Evolutionary conservation across 2,329 filamentous ascomycete species (phyloP).

Genomic region (Endoconidiophora polonica): DNA sequence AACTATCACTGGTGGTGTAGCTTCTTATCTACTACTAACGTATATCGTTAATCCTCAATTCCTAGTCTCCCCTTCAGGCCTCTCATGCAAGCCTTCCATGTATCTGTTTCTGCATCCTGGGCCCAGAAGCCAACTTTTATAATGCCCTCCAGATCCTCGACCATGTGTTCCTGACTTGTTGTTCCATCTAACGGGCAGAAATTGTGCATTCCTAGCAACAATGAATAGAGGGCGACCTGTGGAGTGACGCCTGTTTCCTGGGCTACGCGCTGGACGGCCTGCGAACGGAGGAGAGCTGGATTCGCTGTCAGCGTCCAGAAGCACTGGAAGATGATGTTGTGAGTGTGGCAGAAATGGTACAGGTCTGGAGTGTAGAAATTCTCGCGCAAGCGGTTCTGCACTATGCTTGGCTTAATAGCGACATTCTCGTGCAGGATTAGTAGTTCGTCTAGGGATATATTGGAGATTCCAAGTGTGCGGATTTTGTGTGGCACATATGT

Average conservation of each 20-base stretch:
- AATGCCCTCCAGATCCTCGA: slow-evolving; percentile 29
- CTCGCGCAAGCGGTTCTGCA: slow-evolving; percentile 44
- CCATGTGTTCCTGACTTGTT: slow-evolving; percentile 30
- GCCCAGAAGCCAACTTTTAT: slow-evolving; percentile 27
- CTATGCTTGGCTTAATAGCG: slow-evolving; percentile 33
- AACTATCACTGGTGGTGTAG: too few relatives aligned
- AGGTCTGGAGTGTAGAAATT: slow-evolving; percentile 23
- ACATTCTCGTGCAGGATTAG: slow-evolving; percentile 31
- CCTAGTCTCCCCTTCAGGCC: slow-evolving; percentile 26
- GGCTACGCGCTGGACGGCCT: slow-evolving; percentile 26
- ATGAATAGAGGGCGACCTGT: slow-evolving; percentile 29
- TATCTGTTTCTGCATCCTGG: slow-evolving; percentile 24
- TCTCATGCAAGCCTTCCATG: slow-evolving; percentile 32
- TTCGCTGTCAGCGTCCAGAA: slow-evolving; percentile 40
- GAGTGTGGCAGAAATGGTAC: slow-evolving; percentile 31
- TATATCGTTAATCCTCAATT: not conserved
- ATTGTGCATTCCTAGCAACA: slow-evolving; percentile 30
- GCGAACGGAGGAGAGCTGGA: slow-evolving; percentile 21
- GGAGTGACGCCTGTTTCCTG: slow-evolving; percentile 30
- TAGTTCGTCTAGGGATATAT: slow-evolving; percentile 44
- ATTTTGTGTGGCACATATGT: slow-evolving; percentile 48
- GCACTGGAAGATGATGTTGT: slow-evolving; percentile 30
- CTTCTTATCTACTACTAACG: too few relatives aligned
- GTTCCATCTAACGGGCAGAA: slow-evolving; percentile 31
- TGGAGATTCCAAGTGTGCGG: slow-evolving; percentile 58